Base-by-base conservation (phyloP, 352 stramenopile species). In the Phytophthora idaei region DNA sequence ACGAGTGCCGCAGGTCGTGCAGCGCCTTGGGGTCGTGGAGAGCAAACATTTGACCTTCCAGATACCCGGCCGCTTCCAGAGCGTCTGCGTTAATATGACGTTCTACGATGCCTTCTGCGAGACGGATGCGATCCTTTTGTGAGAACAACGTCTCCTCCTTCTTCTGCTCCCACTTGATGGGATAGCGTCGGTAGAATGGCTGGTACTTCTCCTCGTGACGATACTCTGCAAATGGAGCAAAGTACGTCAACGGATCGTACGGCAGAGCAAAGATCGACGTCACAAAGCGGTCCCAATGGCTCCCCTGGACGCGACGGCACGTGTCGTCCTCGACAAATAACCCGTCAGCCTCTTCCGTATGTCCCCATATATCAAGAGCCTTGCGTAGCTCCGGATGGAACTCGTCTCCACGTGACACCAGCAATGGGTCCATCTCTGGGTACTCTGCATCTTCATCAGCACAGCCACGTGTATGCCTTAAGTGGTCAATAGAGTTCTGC, bases 1-100 rank as follows among this genome's bases (percentile, higher is more conserved):
- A 97, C 45, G 74, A 67, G 21, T 71, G 67, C 1, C 85, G 85
- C 29, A 97, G 64, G n/a, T 94, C 79, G 0, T 85, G 55, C 1
- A 97, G 72, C n/a, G 87, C 83, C 0, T 67, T 69, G 0, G 70
- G 21, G 56, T 97, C 92, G 63, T 97, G 91, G 10, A 97, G 74
- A n/a, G 91, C 89, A 66, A 97, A 96, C 74, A 94, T 90, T 49
- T 89, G 78, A 15, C 80, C 77, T 2, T 82, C 76, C 31, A 95
- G 49, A 47, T 80, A 90, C 15, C 71, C 71, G 4, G 77, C 71
- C 3, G 74, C 81, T 48, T 86, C 64, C 6, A 95, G 61, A 39
- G 83, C 85, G 29, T 95, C 83, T 17, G 75, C 76, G 58, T 92
- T 92, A 58, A 95, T 84, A 64, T 95, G 87, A 2, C 85, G 80